Conservation (phyloP, 2,329 filamentous ascomycete species). For the Xylaria sp. region DNA sequence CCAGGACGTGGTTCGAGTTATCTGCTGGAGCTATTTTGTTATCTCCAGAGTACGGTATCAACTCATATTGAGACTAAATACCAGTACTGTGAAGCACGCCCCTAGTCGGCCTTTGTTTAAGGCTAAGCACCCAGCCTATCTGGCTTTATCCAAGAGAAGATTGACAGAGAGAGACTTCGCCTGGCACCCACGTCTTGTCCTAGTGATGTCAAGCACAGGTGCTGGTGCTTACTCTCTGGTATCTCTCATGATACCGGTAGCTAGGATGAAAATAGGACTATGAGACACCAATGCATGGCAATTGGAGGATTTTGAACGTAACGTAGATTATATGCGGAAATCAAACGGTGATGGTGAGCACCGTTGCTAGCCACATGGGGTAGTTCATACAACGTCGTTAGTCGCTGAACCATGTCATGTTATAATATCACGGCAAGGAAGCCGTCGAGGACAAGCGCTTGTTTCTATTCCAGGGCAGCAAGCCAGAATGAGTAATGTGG, state of each 20-base stretch:
- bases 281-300: not conserved
- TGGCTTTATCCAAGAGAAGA: not conserved
- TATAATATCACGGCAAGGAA: not conserved
- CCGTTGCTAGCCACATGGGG: not conserved
- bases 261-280: not conserved
- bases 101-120: not conserved
- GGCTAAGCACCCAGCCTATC: too few species aligned
- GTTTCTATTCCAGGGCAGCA: not conserved
- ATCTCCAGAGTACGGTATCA: not conserved
- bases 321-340: not conserved
- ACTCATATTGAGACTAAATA: not conserved
- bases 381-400: not conserved
- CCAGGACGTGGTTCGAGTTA: not conserved
- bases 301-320: too few species aligned
- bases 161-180: not conserved
- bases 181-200: not conserved
- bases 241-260: not conserved
- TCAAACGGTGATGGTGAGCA: too few species aligned
- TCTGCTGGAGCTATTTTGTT: not conserved
- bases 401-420: not conserved
- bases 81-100: too few species aligned
- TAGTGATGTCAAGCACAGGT: not conserved
- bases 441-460: not conserved
- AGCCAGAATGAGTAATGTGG: not conserved
- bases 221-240: not conserved